Percentiles rank a stretch among this genome's conserved stretches.
Conservation (phyloP, 2,329 filamentous ascomycete species). For the Alternaria arbusti region DNA sequence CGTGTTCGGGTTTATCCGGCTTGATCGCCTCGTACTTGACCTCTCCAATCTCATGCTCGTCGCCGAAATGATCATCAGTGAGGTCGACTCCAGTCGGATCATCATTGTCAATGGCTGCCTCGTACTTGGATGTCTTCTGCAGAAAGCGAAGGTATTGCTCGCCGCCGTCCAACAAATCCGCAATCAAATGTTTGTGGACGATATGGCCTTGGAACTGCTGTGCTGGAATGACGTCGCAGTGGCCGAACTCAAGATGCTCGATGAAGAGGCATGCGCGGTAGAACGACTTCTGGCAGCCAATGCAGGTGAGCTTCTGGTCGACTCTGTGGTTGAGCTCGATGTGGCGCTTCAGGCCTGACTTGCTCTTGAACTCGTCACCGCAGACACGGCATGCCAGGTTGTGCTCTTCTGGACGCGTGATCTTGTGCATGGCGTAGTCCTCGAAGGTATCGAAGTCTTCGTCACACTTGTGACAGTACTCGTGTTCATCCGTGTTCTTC, state of each 20-base stretch:
- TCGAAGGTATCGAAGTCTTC: conserved; percentile 55
- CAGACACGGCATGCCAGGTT: conserved; percentile 65
- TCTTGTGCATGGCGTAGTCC: conserved; percentile 57
- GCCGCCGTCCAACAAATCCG: conserved; percentile 32
- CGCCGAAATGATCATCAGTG: conserved; percentile 6
- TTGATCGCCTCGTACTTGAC: conserved; percentile 33
- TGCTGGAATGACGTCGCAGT: conserved; percentile 55
- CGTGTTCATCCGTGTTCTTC: conserved; percentile 49
- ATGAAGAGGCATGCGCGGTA: conserved; percentile 57
- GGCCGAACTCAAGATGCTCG: conserved; percentile 60
- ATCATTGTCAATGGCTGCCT: conserved; percentile 36
- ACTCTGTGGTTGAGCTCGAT: conserved; percentile 57
- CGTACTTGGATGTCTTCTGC: conserved; percentile 38
- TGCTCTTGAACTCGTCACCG: conserved; percentile 61
- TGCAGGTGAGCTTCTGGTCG: conserved; percentile 59
- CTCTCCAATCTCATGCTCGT: conserved; percentile 23
- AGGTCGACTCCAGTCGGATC: conserved; percentile 23
- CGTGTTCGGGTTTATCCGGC: conserved; percentile 21
- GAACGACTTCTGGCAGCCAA: conserved; percentile 60
- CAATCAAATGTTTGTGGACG: conserved; percentile 58
- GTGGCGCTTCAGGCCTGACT: conserved; percentile 59
- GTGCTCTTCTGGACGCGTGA: conserved; percentile 41
- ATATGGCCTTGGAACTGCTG: conserved; percentile 57
- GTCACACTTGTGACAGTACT: conserved; percentile 56
- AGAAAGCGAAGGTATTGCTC: conserved; percentile 29